Base-by-base conservation (phyloP, 495 filamentous ascomycete species). In the Aspergillus baeticus region DNA sequence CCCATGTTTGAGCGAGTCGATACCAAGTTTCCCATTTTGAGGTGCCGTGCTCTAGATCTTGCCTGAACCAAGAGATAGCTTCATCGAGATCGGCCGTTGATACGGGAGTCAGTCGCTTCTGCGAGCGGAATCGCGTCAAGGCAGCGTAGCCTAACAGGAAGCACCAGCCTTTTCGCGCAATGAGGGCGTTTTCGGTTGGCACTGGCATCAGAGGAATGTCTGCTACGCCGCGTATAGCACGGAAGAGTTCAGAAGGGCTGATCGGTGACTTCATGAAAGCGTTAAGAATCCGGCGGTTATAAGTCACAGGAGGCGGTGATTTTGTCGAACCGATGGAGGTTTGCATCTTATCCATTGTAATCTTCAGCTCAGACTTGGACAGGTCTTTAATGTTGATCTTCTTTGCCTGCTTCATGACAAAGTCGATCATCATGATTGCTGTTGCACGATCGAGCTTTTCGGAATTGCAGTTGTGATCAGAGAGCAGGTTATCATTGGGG, bases 11-110 rank as follows among this genome's bases (percentile, higher is more conserved):
- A 10, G 87, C 94, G 6, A 97, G 79, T 44, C 94, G 85, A 68
- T 93, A 97, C 95, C 94, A 99, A 0, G 92, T 86, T 68, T 98
- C 92, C 94, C 94, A 99, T 44, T 86, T 84, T 23, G 92, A 87
- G 1, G 84, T 83, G 14, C 84, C 88, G 65, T 91, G 91, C 60
- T 96, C 88, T 2, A 99, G 73, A 61, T 98, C 93, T 56, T 91
- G 84, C 51, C 87, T 78, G 64, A 98, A 86, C 67, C 89, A 96
- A 0, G 81, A 84, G 51, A 88, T 83, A 3, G 89, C 92, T 37
- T 92, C 86, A 47, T 93, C 86, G 37, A 98, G 77, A 62, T 98
- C 94, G 53, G 93, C 89, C 0, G 87, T 92, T 37, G 89, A 88
- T 14, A 85, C 85, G 14, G 87, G 84, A 20, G 79, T 85, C 45